phyloP scores from a whole-genome alignment of 2,329 filamentous ascomycete genomes.

The Leptoxyphium fumago region DNA sequence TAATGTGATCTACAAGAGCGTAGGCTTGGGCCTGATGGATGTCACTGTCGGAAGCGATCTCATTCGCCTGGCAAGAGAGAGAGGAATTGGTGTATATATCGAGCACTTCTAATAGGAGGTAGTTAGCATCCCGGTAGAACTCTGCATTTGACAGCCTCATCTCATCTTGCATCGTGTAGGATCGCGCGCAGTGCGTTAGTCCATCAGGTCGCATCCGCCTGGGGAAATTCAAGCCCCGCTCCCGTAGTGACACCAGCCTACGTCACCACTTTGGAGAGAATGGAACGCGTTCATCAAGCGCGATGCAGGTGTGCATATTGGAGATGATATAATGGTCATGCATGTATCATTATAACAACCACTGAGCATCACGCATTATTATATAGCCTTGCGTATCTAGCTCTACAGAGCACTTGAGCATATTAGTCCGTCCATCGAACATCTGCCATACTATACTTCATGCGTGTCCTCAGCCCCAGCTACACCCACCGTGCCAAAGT shows the following conservation, averaged over 20 bases:
- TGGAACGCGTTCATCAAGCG: not conserved
- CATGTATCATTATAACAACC: no score
- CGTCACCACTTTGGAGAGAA: not conserved
- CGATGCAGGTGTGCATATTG: no score
- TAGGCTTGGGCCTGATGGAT: conserved; percentile 55
- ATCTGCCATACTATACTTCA: not conserved
- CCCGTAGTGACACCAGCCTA: not conserved
- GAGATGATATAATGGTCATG: no score
- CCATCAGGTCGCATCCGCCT: no score
- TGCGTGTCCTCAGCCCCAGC: not conserved
- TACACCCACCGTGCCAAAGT: not conserved
- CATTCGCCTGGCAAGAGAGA: conserved; percentile 39
- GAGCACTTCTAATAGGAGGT: conserved; percentile 25
- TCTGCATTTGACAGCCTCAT: no score
- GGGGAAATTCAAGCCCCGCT: no score
- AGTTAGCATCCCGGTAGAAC: not conserved
- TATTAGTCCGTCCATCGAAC: no score
- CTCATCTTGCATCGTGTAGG: no score
- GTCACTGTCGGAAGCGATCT: conserved; percentile 47
- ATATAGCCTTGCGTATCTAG: no score
- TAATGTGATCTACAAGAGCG: conserved; percentile 55
- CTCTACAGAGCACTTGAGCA: no score
- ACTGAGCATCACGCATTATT: no score
- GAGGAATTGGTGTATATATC: conserved; percentile 41
- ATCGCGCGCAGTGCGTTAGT: no score